These are phyloP conservation scores for Sclerotinia nivalis DNA, from an alignment of 2,329 filamentous ascomycete genomes.

Conservation along the genomic window DNA sequence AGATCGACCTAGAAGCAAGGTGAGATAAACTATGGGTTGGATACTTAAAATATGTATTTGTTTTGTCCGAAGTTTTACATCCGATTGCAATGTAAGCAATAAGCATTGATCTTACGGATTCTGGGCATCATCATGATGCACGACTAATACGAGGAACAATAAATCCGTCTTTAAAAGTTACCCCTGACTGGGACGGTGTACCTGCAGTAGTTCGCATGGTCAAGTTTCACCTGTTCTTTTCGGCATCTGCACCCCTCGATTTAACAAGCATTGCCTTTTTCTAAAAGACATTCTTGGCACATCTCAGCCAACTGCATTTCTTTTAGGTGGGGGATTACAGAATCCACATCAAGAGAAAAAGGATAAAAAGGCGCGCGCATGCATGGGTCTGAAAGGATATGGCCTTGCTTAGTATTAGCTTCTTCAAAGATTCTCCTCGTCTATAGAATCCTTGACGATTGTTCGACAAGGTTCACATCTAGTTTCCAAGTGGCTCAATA, in stretches of 20 bases:
- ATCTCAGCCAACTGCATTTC: background rate
- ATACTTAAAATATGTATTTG: background rate
- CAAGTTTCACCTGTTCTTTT: conserved; percentile 21
- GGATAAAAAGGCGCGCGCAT: conserved; percentile 22
- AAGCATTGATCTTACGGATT: conserved; percentile 17
- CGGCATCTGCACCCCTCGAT: conserved; percentile 9
- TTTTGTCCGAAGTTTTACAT: conserved; percentile 2
- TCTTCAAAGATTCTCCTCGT: conserved; percentile 18
- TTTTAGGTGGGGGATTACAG: background rate
- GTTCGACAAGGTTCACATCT: conserved; percentile 16
- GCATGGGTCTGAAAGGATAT: conserved; percentile 11
- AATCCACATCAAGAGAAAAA: conserved; percentile 8
- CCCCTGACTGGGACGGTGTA: conserved; percentile 21
- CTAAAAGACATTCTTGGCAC: conserved; percentile 4
- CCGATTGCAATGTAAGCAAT: conserved; percentile 13
- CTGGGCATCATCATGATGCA: conserved; percentile 13
- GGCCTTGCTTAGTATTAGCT: conserved; percentile 17
- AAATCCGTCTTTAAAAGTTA: background rate
- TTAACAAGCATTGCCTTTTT: conserved; percentile 13
- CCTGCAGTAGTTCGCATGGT: conserved; percentile 20
- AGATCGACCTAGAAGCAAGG: background rate
- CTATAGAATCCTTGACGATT: conserved; percentile 13
- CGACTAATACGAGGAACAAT: conserved; percentile 15
- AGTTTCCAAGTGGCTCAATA: conserved; percentile 15
- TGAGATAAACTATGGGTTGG: background rate